Percentiles rank a stretch among this genome's conserved stretches.
Evolutionary conservation across 2,329 filamentous ascomycete genomes (phyloP).

Genomic region (Zymoseptoria passerinii): DNA sequence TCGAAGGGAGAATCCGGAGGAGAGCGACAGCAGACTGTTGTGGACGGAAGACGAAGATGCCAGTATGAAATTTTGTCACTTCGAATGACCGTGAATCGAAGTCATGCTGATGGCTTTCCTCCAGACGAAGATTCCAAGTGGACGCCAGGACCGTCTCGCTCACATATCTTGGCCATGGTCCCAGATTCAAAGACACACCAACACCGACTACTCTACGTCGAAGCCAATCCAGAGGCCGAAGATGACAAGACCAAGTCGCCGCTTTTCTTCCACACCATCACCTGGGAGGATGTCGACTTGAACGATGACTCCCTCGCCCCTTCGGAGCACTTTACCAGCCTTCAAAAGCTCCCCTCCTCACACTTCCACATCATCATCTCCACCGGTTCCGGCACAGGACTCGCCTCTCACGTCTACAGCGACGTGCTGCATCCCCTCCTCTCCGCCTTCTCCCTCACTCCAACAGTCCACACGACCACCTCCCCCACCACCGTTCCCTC

Average conservation of each 20-base stretch:
- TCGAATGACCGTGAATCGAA: no score
- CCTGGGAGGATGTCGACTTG: constrained; percentile 13
- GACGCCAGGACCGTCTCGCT: background rate
- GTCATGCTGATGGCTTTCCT: no score
- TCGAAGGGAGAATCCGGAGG: background rate
- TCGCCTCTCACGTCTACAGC: constrained; percentile 34
- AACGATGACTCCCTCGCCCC: background rate
- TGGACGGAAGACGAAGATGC: background rate
- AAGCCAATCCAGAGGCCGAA: constrained; percentile 13
- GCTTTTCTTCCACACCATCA: constrained; percentile 14
- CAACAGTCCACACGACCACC: constrained; percentile 51
- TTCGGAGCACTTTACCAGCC: background rate
- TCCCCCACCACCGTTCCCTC: constrained; percentile 56
- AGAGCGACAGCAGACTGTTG: background rate
- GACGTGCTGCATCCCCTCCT: constrained; percentile 29
- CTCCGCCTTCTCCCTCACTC: background rate
- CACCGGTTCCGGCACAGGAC: constrained; percentile 36
- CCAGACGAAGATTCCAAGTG: background rate
- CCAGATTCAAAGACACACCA: background rate
- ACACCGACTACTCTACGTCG: constrained; percentile 13
- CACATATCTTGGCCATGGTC: background rate
- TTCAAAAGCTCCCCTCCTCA: constrained; percentile 18
- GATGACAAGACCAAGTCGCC: constrained; percentile 13
- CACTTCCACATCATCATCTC: constrained; percentile 39
- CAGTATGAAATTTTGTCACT: background rate